These are phyloP conservation scores for Cicer arietinum DNA, from an alignment of 306 rosid species.

Conservation along the genomic window DNA sequence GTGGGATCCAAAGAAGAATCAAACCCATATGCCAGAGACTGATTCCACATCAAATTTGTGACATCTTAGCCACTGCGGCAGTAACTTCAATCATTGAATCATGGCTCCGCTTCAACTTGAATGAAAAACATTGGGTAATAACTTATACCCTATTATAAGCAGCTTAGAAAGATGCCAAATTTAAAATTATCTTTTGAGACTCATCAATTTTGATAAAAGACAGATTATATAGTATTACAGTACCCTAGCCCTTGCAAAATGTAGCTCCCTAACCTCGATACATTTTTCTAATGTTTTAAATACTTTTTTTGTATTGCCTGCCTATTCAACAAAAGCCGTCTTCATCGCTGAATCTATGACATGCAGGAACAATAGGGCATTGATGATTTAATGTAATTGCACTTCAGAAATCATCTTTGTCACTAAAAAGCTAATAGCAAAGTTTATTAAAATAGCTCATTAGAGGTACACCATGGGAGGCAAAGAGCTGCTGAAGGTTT, in stretches of 20 bases:
- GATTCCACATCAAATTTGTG: not conserved
- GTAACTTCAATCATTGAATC: not conserved
- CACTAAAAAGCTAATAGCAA: not conserved
- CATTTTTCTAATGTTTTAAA: not conserved
- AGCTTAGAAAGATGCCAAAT: slow-evolving; percentile 8
- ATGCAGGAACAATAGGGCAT: not conserved
- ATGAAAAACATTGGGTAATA: slow-evolving; percentile 17
- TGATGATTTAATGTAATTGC: not conserved
- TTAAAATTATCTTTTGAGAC: not conserved
- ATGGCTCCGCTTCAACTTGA: not conserved
- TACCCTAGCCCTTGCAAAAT: slow-evolving; percentile 21
- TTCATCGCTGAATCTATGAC: not conserved
- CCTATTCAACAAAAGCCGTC: not conserved
- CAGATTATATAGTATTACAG: not conserved
- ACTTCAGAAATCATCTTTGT: not conserved
- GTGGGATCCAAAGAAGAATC: not conserved
- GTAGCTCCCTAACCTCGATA: not conserved
- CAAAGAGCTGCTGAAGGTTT: not conserved
- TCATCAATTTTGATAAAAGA: slow-evolving; percentile 7
- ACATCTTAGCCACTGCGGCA: not conserved
- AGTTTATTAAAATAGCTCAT: not conserved
- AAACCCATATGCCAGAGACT: not conserved
- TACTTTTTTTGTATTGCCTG: not conserved
- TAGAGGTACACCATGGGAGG: not conserved
- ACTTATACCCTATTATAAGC: not conserved